A percentile compares a stretch with the other conserved stretches of the same genome.
These are phyloP conservation scores for Colletotrichum sp. DNA, from an alignment of 2,329 filamentous ascomycete species.

Conservation along the genomic window DNA sequence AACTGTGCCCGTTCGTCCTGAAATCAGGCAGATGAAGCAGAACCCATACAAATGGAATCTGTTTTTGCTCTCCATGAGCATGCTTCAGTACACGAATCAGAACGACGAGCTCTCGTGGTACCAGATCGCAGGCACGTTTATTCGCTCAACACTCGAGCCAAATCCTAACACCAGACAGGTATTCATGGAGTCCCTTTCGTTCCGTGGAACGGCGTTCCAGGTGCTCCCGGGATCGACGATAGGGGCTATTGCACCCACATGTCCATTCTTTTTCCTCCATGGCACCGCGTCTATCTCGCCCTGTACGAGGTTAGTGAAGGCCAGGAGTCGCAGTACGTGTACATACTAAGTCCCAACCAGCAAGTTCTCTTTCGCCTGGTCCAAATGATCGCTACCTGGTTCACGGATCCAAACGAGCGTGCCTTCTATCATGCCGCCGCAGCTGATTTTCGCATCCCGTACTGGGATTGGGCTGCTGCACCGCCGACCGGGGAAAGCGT, in stretches of 20 bases:
- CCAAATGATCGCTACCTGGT: conserved; percentile 51
- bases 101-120: conserved; percentile 74
- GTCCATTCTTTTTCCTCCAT: conserved; percentile 77
- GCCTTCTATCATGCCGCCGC: conserved; percentile 57
- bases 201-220: conserved; percentile 57
- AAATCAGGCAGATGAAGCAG: conserved; percentile 70
- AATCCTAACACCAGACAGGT: conserved; percentile 47
- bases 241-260: conserved; percentile 80
- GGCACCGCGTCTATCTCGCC: conserved; percentile 83
- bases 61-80: conserved; percentile 76
- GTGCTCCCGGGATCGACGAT: conserved; percentile 54
- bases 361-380: conserved; percentile 42
- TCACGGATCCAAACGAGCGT: conserved; percentile 48
- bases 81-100: conserved; percentile 73
- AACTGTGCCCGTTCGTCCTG: conserved; percentile 57
- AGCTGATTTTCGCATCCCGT: conserved; percentile 58
- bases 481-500: conserved; percentile 54
- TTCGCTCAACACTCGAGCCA: neutral
- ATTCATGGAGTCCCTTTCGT: conserved; percentile 79
- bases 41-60: conserved; percentile 75
- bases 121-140: conserved; percentile 70
- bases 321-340: neutral
- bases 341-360: conserved; percentile 25
- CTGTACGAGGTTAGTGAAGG: conserved; percentile 56
- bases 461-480: conserved; percentile 63